Evolutionary conservation across 805 yeast genomes (phyloP).

Genomic region (Metschnikowia orientalis): DNA sequence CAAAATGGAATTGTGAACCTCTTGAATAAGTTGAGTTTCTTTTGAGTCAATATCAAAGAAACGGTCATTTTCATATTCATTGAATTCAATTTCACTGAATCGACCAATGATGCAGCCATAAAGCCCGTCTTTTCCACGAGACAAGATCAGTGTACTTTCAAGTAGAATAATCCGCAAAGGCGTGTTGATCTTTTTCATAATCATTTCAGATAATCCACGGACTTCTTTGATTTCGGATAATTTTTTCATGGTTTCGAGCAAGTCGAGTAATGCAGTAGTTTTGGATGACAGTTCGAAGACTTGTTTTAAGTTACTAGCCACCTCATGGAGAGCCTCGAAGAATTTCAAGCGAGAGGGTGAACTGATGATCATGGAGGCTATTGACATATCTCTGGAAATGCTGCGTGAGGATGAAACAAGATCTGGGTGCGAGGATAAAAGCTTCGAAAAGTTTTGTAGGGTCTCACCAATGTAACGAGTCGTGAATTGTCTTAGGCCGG

Average conservation of each 20-base stretch:
- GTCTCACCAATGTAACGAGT: slow-evolving; percentile 30
- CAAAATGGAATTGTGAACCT: slow-evolving; percentile 2
- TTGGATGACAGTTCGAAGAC: slow-evolving; percentile 3
- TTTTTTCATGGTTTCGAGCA: slow-evolving; percentile 29
- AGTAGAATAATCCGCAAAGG: slow-evolving; percentile 18
- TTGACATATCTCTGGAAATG: slow-evolving; percentile 8
- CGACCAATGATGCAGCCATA: too few species aligned
- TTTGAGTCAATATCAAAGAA: too few species aligned
- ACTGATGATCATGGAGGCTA: too few species aligned
- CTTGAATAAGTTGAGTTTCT: neutral
- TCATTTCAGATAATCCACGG: slow-evolving; percentile 16
- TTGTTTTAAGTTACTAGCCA: neutral
- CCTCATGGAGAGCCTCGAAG: slow-evolving; percentile 20
- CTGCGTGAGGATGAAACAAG: slow-evolving; percentile 1
- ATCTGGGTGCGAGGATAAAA: too few species aligned
- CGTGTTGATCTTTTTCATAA: slow-evolving; percentile 24
- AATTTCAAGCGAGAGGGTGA: too few species aligned
- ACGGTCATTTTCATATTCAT: too few species aligned
- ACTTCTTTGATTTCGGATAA: slow-evolving; percentile 26
- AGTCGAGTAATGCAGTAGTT: slow-evolving; percentile 11
- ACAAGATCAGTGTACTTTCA: slow-evolving; percentile 4
- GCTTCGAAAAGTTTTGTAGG: slow-evolving; percentile 25
- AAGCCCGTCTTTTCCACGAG: neutral
- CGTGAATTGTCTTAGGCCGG: slow-evolving; percentile 26
- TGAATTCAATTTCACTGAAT: too few species aligned